phyloP scores from a whole-genome alignment of 139 green algal species.

The Chlorella ohadii region DNA sequence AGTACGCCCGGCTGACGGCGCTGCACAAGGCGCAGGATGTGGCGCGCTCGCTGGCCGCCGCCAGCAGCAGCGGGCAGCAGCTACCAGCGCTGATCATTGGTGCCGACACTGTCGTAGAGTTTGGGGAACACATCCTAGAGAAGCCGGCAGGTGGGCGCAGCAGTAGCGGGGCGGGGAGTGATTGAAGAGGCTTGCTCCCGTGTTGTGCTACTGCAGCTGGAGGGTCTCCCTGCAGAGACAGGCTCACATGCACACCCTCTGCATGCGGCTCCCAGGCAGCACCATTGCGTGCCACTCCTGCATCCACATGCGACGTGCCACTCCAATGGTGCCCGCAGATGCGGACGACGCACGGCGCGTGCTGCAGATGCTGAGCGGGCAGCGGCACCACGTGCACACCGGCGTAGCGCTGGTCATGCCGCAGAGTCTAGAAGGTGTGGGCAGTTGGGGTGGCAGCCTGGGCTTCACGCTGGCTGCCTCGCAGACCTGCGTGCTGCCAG shows the following conservation, averaged over 20 bases:
- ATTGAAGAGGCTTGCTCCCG: too few relatives aligned
- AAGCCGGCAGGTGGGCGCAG: conserved; percentile 64
- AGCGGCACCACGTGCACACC: conserved; percentile 85
- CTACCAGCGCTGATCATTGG: conserved; percentile 73
- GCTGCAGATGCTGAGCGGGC: conserved; percentile 73
- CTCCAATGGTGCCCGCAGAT: conserved; percentile 36
- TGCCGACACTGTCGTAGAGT: conserved; percentile 87
- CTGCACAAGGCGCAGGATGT: conserved; percentile 82
- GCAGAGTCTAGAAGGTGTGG: background rate
- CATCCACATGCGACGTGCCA: too few relatives aligned
- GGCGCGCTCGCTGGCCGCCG: conserved; percentile 6
- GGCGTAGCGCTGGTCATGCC: conserved; percentile 32
- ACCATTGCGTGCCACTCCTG: too few relatives aligned
- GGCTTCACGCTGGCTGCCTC: too few relatives aligned
- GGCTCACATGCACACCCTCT: too few relatives aligned
- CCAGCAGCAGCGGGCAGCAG: conserved; percentile 17
- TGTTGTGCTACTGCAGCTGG: too few relatives aligned
- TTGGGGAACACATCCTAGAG: conserved; percentile 80
- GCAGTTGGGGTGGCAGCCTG: background rate
- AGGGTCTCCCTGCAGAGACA: too few relatives aligned
- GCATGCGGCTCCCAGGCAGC: too few relatives aligned
- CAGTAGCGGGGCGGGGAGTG: too few relatives aligned
- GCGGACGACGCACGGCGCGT: conserved; percentile 70
- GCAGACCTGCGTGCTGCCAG: background rate
- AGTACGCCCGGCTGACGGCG: conserved; percentile 82